Conservation (phyloP, 2,329 filamentous ascomycete genomes). For the Diaporthe sp. region DNA sequence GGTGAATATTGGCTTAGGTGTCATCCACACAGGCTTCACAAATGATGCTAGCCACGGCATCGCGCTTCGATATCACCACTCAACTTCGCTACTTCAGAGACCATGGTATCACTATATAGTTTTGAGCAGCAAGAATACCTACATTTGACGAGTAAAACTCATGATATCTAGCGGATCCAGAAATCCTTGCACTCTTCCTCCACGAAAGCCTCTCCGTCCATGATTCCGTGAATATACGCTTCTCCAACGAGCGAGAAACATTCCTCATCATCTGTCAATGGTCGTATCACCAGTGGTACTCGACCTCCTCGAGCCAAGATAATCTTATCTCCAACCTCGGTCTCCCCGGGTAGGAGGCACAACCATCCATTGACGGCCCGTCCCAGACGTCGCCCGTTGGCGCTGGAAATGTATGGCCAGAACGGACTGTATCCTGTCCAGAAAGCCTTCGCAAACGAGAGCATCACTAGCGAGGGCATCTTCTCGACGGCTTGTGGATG, state of each 20-base stretch:
- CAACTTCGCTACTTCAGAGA: no score
- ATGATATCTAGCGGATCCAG: background rate
- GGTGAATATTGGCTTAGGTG: no score
- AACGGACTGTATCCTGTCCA: background rate
- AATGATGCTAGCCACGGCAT: no score
- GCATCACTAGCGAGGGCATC: background rate
- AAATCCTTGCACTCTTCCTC: background rate
- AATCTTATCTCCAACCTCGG: background rate
- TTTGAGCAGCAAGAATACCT: no score
- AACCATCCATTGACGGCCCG: background rate
- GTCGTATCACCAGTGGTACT: background rate
- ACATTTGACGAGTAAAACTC: no score
- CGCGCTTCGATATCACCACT: no score
- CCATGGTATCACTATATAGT: no score
- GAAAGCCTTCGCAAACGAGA: background rate
- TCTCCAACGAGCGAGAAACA: background rate
- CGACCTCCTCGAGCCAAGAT: background rate
- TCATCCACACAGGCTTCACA: no score
- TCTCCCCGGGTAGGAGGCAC: background rate
- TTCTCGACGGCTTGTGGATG: background rate
- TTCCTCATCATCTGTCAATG: background rate
- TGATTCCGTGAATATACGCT: background rate
- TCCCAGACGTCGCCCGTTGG: background rate
- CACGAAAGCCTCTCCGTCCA: background rate
- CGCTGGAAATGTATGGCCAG: background rate